phyloP scores from a whole-genome alignment of 192 early-diverging fungal species.

The Backusella australiensis region DNA sequence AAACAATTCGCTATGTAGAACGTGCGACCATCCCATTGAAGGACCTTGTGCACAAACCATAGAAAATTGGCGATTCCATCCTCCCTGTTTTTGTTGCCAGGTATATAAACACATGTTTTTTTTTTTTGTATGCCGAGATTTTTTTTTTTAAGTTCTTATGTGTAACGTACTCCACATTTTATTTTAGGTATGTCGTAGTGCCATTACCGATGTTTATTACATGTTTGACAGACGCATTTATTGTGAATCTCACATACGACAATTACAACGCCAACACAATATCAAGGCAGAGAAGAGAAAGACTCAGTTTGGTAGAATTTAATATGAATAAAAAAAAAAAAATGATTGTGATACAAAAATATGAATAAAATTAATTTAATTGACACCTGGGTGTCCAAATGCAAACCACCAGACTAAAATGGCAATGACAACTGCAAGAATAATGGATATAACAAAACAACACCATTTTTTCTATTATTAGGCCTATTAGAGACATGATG shows the following conservation, averaged over 20 bases:
- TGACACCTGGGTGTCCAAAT: conserved; percentile 27
- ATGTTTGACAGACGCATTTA: conserved; percentile 64
- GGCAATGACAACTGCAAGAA: conserved; percentile 24
- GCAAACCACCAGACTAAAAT: conserved; percentile 38
- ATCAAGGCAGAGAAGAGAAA: conserved; percentile 57
- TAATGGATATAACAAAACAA: conserved; percentile 31
- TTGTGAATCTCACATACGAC: conserved; percentile 70
- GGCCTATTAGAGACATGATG: background rate
- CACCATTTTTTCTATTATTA: conserved; percentile 37
- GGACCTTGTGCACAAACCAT: conserved; percentile 79
- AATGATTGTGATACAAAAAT: background rate
- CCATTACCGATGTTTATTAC: conserved; percentile 71
- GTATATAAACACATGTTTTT: conserved; percentile 26
- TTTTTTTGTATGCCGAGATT: background rate
- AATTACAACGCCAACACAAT: conserved; percentile 58
- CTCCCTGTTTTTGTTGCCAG: conserved; percentile 77
- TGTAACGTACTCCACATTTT: background rate
- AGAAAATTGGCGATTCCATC: conserved; percentile 85
- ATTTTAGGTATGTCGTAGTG: conserved; percentile 47
- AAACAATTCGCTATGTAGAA: conserved; percentile 80
- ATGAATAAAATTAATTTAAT: conserved; percentile 8
- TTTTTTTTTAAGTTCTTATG: background rate
- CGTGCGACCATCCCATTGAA: conserved; percentile 83
- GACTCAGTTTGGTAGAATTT: conserved; percentile 48
- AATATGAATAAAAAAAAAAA: background rate